Base-by-base conservation (phyloP, 495 filamentous ascomycete genomes). In the Aspergillus diversus region DNA sequence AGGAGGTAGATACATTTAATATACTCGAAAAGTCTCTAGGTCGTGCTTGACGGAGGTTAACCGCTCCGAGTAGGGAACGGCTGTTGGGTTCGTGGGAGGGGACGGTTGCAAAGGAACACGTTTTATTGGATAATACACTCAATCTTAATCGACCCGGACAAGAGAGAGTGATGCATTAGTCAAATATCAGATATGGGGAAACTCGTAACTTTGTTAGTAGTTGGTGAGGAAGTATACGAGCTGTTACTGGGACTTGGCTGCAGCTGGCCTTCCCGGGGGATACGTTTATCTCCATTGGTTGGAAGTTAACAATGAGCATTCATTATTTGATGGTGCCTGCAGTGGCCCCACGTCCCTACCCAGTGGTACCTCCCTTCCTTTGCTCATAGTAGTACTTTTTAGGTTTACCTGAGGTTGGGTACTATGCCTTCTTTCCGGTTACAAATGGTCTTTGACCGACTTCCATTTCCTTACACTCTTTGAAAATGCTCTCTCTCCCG, bases 151-250 rank as follows among this genome's bases (percentile, higher is more conserved):
- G 55, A 33, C 55, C 34, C 34, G 9, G 35, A 43, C 55, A 31
- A 57, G 11, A 17, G 6, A 17, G 7, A 39, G 34, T 35, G 9
- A 42, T 15, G 54, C 7, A 42, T 39, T 39, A 21, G 34, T 16
- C n/a, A 27, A 57, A 37, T 13, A 57, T 21, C 6, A 57, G 34
- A 43, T 43, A 57, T 57, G 55, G 55, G 35, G 55, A 57, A 57
- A 39, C 43, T 57, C 55, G 54, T 57, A 57, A 39, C 33, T 57
- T 57, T 57, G 55, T 21, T 17, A 17, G n/a, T 43, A 21, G n/a
- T 43, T 43, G 39, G n/a, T 4, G 11, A 43, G 2, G 11, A 7
- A 32, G 27, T 52, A 52, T 21, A 15, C 49, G 4, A 33, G 49
- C 17, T 11, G 11, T 34, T 33, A 42, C n/a, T 57, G 11, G 55